Conservation (phyloP, 352 stramenopile species). For the Peronosclerospora sorghi region DNA sequence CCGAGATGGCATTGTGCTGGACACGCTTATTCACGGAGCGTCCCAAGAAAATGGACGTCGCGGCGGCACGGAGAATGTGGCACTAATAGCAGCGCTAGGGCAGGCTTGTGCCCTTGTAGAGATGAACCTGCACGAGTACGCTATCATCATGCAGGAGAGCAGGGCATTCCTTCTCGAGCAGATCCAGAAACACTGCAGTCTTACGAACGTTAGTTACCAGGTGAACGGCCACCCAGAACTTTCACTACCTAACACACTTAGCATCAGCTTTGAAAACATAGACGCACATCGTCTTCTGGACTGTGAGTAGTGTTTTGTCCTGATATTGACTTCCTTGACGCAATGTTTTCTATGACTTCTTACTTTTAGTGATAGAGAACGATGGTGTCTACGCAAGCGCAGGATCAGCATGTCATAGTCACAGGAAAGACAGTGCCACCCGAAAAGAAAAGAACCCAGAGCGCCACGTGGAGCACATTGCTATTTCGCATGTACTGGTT, state of each 20-base stretch:
- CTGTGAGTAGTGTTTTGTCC: conserved; percentile 21
- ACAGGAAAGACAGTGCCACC: conserved; percentile 24
- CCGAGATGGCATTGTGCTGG: too few relatives aligned
- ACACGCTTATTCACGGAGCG: conserved; percentile 88
- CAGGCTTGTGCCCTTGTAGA: too few relatives aligned
- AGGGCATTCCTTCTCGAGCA: too few relatives aligned
- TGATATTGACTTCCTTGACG: not conserved
- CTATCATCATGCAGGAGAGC: conserved; percentile 51
- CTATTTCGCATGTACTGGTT: conserved; percentile 85
- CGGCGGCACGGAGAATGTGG: conserved; percentile 93
- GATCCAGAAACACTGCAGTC: conserved; percentile 30
- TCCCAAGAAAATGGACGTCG: conserved; percentile 87
- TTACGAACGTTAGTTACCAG: conserved; percentile 34
- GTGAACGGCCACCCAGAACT: too few relatives aligned
- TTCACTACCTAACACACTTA: conserved; percentile 94
- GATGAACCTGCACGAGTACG: conserved; percentile 74
- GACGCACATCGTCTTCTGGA: conserved; percentile 76
- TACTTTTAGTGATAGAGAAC: conserved; percentile 53
- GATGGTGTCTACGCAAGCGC: conserved; percentile 84
- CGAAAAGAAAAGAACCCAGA: conserved; percentile 4
- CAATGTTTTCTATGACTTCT: not conserved
- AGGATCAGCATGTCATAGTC: conserved; percentile 90
- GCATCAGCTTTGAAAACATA: conserved; percentile 87
- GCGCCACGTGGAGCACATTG: conserved; percentile 24
- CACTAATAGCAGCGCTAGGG: too few relatives aligned